These are phyloP conservation scores for Venturia nashicola DNA, from an alignment of 2,329 filamentous ascomycete genomes.

Conservation along the genomic window DNA sequence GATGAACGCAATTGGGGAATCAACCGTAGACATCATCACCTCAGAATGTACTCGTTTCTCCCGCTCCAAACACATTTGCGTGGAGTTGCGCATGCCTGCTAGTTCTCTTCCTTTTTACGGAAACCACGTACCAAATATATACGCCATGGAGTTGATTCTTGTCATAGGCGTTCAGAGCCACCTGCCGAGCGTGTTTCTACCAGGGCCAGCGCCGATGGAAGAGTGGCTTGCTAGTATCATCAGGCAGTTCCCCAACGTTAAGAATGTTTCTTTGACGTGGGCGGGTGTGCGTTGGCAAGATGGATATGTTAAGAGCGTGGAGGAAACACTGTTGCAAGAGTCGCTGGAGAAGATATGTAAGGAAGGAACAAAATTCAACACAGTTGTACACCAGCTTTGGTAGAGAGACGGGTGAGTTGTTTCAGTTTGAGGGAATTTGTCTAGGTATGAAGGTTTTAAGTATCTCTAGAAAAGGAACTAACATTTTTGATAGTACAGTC, in stretches of 20 bases:
- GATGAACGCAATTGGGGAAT: neutral
- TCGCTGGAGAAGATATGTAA: neutral
- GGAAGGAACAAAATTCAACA: neutral
- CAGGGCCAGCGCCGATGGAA: neutral
- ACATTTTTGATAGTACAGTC: too few relatives aligned
- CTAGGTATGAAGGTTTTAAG: too few relatives aligned
- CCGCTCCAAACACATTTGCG: neutral
- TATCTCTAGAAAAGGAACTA: too few relatives aligned
- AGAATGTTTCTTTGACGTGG: neutral
- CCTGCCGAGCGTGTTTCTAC: neutral
- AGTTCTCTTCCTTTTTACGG: neutral
- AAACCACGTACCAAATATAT: neutral
- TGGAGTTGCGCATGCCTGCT: neutral
- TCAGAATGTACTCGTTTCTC: neutral
- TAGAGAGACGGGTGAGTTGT: neutral
- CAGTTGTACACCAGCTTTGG: neutral
- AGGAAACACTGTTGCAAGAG: neutral
- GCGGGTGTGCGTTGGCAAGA: neutral
- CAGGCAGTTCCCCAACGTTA: neutral
- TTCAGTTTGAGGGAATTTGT: too few relatives aligned
- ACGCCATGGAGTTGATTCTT: neutral
- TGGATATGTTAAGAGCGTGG: neutral
- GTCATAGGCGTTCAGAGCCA: neutral
- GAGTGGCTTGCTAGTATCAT: neutral
- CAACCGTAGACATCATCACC: neutral